Percentiles rank a stretch among this genome's conserved stretches.
phyloP scores from a whole-genome alignment of 768 basidiomycete species.

The Amanita polypyramis region DNA sequence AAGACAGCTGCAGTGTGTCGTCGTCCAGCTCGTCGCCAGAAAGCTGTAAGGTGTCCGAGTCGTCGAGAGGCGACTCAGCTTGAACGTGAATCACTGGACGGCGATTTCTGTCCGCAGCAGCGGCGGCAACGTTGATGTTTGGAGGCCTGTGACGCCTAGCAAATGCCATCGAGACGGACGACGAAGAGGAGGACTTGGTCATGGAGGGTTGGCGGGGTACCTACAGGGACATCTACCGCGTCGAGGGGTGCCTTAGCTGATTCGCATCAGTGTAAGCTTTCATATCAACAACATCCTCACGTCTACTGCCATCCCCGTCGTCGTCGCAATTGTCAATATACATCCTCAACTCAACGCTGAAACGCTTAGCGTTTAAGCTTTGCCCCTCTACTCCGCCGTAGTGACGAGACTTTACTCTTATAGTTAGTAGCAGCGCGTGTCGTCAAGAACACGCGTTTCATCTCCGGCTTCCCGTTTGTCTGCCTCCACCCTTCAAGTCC shows the following conservation, averaged over 20 bases:
- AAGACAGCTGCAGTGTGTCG: conserved; percentile 30
- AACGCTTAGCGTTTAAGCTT: not conserved
- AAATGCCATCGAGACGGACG: not conserved
- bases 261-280: not conserved
- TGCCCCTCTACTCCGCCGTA: not conserved
- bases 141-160: conserved; percentile 40
- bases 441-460: too few species aligned
- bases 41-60: conserved; percentile 15
- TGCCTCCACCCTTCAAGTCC: too few species aligned
- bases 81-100: conserved; percentile 26
- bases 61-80: conserved; percentile 25
- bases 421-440: too few species aligned
- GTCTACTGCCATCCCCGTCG: not conserved
- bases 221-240: conserved; percentile 1
- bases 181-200: not conserved
- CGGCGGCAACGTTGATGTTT: conserved; percentile 34
- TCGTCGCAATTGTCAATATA: not conserved
- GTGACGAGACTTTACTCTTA: conserved; percentile 1
- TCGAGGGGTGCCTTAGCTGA: not conserved
- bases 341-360: not conserved
- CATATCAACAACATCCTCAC: not conserved
- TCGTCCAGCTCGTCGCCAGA: conserved; percentile 27
- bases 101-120: conserved; percentile 21
- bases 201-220: not conserved
- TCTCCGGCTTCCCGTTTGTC: too few species aligned